These are phyloP conservation scores for Verticillium nubilum DNA, from an alignment of 2,329 filamentous ascomycete species.

Conservation along the genomic window DNA sequence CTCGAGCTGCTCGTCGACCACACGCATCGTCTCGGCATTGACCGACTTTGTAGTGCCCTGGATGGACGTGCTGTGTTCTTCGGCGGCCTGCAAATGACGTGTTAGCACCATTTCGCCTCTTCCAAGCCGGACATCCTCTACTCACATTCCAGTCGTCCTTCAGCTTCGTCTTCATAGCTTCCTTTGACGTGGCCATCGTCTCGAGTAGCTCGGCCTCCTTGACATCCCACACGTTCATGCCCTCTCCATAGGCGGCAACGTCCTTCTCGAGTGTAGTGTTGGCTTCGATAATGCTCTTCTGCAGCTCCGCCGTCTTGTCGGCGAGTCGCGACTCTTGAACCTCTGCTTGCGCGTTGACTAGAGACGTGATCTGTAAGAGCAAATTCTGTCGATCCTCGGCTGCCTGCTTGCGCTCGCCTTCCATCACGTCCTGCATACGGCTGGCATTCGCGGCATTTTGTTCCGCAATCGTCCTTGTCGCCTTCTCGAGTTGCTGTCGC, in stretches of 20 bases:
- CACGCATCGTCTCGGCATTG: slow-evolving; percentile 82
- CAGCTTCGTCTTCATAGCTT: slow-evolving; percentile 73
- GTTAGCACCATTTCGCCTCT: slow-evolving; percentile 20
- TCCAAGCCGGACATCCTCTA: slow-evolving; percentile 39
- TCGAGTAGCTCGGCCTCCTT: slow-evolving; percentile 66
- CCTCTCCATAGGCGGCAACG: slow-evolving; percentile 59
- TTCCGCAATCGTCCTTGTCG: slow-evolving; percentile 62
- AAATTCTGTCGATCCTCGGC: slow-evolving; percentile 69
- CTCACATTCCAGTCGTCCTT: slow-evolving; percentile 80
- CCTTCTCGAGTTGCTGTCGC: slow-evolving; percentile 63
- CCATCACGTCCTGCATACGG: slow-evolving; percentile 63
- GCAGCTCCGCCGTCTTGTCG: slow-evolving; percentile 56
- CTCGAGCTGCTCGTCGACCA: slow-evolving; percentile 82
- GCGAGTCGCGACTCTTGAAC: slow-evolving; percentile 67
- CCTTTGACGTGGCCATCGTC: slow-evolving; percentile 66
- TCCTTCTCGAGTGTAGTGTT: slow-evolving; percentile 60
- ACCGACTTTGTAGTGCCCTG: slow-evolving; percentile 80
- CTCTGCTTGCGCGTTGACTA: slow-evolving; percentile 71
- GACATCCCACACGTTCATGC: slow-evolving; percentile 69
- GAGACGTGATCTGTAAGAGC: slow-evolving; percentile 67
- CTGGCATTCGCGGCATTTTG: slow-evolving; percentile 63
- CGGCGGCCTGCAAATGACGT: slow-evolving; percentile 53
- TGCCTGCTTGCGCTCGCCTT: slow-evolving; percentile 70
- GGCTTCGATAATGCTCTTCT: slow-evolving; percentile 59
- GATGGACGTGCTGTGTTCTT: slow-evolving; percentile 76